Percentiles rank a stretch among this genome's conserved stretches.
Conservation (phyloP, 2,329 filamentous ascomycete species). For the Calonectria montana region DNA sequence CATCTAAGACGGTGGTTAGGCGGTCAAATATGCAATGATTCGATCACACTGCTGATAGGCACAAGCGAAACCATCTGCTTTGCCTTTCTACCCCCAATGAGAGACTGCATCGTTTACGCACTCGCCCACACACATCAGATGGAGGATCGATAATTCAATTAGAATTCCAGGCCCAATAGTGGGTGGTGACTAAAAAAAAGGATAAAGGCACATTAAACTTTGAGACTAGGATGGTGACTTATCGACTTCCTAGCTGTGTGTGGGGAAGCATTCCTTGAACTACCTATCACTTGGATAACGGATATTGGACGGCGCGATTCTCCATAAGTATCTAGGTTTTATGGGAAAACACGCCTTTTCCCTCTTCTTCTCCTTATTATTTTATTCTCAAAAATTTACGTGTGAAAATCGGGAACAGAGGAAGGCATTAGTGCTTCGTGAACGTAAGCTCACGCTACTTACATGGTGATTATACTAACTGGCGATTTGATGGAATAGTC, state of each 20-base stretch:
- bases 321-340: too few species aligned
- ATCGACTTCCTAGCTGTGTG: neutral
- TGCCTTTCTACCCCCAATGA: neutral
- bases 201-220: slow-evolving; percentile 12
- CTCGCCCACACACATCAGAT: slow-evolving; percentile 2
- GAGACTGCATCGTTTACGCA: neutral
- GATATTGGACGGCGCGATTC: neutral
- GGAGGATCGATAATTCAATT: slow-evolving; percentile 16
- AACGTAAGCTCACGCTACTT: neutral
- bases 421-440: neutral
- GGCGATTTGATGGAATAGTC: neutral
- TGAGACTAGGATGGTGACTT: neutral
- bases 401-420: neutral
- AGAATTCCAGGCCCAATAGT: slow-evolving; percentile 29
- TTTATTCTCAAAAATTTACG: neutral
- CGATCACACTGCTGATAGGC: neutral
- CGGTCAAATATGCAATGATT: too few species aligned
- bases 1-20: too few species aligned
- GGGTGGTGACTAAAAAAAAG: slow-evolving; percentile 1
- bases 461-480: slow-evolving; percentile 3
- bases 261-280: neutral
- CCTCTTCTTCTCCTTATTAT: too few species aligned
- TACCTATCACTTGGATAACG: neutral
- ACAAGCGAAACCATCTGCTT: neutral
- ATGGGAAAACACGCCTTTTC: neutral